Evolutionary conservation across 441 rosid species (phyloP).

Genomic region (Gossypium trilobum): DNA sequence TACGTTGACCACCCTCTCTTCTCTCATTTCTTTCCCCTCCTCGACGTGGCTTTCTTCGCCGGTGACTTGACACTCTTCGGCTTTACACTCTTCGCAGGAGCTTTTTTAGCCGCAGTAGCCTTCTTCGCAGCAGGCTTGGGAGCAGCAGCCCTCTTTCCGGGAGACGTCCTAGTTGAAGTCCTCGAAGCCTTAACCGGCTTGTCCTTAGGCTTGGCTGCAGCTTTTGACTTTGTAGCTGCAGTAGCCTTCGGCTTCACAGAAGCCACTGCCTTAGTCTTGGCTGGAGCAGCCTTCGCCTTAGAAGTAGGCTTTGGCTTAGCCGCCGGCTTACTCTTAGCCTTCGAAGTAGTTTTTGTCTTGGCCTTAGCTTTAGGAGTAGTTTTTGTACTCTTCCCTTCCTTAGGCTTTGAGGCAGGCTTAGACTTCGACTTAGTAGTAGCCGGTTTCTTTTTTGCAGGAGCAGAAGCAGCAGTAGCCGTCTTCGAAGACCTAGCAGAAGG

Average conservation of each 20-base stretch:
- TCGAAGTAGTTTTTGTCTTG: constrained; percentile 27
- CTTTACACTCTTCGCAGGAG: constrained; percentile 20
- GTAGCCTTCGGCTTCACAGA: constrained; percentile 29
- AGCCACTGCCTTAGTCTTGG: constrained; percentile 29
- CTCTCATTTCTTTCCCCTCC: constrained; percentile 33
- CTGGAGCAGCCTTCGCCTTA: constrained; percentile 22
- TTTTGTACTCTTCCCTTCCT: constrained; percentile 24
- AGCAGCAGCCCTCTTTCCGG: constrained; percentile 33
- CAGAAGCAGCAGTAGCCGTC: constrained; percentile 23
- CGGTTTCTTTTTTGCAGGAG: constrained; percentile 33
- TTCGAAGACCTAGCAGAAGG: constrained; percentile 36
- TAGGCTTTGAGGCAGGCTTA: constrained; percentile 25
- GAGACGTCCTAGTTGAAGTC: constrained; percentile 47
- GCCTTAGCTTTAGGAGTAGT: constrained; percentile 25
- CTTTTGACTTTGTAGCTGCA: constrained; percentile 24
- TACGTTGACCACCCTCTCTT: constrained; percentile 11
- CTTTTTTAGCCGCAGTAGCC: constrained; percentile 30
- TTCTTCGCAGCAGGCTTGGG: constrained; percentile 34
- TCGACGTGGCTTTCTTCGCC: constrained; percentile 31
- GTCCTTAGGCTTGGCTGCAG: constrained; percentile 31
- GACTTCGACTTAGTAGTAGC: constrained; percentile 26
- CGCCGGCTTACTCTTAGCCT: constrained; percentile 41
- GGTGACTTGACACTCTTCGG: constrained; percentile 13
- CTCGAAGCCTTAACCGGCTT: constrained; percentile 55
- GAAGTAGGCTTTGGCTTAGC: constrained; percentile 31